Evolutionary conservation across 2,329 filamentous ascomycete genomes (phyloP), one percentile per base, ranked within the genome.

Genomic region (Diaporthe helianthi): DNA sequence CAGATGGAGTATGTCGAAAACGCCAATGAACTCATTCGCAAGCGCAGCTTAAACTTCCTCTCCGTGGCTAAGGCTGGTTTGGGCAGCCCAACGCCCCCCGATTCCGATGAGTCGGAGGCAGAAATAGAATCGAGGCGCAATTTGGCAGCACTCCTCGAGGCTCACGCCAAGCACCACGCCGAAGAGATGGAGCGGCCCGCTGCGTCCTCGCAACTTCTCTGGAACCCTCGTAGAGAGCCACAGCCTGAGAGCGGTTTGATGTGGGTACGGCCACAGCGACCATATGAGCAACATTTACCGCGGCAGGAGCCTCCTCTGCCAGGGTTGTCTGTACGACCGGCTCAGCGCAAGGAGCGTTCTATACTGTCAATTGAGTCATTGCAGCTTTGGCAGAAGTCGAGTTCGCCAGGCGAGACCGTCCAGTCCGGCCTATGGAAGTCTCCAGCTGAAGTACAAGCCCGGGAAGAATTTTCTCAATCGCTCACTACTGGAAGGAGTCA

Each of bases 81-180:
- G 3, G 83, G 80, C 46, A 87, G 84, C 72, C 85, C 85, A 38
- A 88, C 86, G 55, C 86, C 86, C 61, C 84, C 85, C 9, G 85
- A 88, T 65, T 86, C 83, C 19, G 82, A 86, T 68, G 79, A 82
- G 64, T 82, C 82, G n/a, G 82, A 82, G 54, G 79, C 78, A 41
- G 79, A 82, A 38, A 74, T 58, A 22, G 77, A 78, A 44, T 49
- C 71, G 17, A 72, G 75, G 44, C 69, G 65, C 19, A 69, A 69
- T 38, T 67, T 73, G 5, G 75, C 75, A 19, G 52, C 69, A 17
- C 41, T 65, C 24, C 61, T 73, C 24, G 60, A 69, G 49, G n/a
- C 26, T 64, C 53, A 67, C 73, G 51, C 54, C 36, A 58, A 44
- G 73, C 17, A 72, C 33, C 17, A 44, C 24, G 54, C 51, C 4